Evolutionary conservation across 441 rosid genomes (phyloP).

Genomic region (Brassica hybrid): DNA sequence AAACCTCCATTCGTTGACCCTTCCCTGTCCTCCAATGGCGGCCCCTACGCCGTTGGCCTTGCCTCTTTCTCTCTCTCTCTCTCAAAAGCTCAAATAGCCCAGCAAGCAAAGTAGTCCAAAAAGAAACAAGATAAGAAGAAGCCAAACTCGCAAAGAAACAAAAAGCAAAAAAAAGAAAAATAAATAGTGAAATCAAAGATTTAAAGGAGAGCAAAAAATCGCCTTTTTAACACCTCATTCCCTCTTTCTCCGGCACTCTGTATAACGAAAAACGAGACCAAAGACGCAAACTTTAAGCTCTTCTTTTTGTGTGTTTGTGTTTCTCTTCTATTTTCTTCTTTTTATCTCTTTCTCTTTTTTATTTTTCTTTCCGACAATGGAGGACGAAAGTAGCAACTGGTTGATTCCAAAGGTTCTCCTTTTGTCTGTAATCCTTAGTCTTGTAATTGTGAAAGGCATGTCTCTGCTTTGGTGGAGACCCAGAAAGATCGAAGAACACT

Average conservation of each 20-base stretch:
- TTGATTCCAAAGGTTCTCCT: conserved; percentile 43
- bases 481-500: conserved; percentile 81
- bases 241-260: conserved; percentile 46
- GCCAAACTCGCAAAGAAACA: conserved; percentile 51
- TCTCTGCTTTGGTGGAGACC: conserved; percentile 91
- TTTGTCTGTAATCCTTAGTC: conserved; percentile 36
- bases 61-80: conserved; percentile 41
- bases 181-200: conserved; percentile 17
- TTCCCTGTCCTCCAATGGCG: conserved; percentile 80
- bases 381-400: conserved; percentile 40
- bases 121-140: conserved; percentile 50
- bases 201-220: conserved; percentile 30
- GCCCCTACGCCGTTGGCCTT: conserved; percentile 98
- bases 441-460: conserved; percentile 44
- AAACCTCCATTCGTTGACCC: conserved; percentile 74
- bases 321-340: conserved; percentile 1
- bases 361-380: conserved; percentile 31
- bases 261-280: conserved; percentile 43
- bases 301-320: conserved; percentile 41
- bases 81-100: conserved; percentile 53
- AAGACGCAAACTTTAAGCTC: conserved; percentile 29
- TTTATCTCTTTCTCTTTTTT: not conserved
- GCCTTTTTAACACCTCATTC: conserved; percentile 43
- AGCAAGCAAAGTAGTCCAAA: conserved; percentile 42
- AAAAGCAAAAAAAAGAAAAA: conserved; percentile 43